A percentile compares a stretch with the other conserved stretches of the same genome.
Evolutionary conservation across 306 rosid genomes (phyloP).

Genomic region (Glycine latifolia): DNA sequence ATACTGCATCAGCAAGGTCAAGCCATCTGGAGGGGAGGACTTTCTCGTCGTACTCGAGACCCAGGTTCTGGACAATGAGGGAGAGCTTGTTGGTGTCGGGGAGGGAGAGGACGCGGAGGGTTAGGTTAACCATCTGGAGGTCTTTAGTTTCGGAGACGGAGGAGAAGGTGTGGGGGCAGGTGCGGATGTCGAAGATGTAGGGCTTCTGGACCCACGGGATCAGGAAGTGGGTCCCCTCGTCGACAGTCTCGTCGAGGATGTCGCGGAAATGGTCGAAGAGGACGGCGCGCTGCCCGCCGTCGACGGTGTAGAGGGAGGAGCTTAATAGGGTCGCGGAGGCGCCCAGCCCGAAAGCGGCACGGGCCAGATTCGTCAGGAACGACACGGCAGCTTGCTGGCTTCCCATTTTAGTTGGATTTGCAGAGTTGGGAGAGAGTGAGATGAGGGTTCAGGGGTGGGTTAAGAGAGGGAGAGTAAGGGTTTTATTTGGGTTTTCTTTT

Average conservation of each 20-base stretch:
- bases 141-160: constrained; percentile 92
- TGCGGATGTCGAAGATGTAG: constrained; percentile 87
- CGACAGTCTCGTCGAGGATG: constrained; percentile 60
- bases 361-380: constrained; percentile 68
- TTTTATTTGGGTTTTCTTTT: no score
- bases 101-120: constrained; percentile 83
- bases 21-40: constrained; percentile 92
- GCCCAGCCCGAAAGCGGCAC: constrained; percentile 79
- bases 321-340: constrained; percentile 55
- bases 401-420: constrained; percentile 55
- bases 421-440: no score
- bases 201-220: constrained; percentile 98
- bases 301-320: constrained; percentile 83
- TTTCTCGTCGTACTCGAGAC: constrained; percentile 95
- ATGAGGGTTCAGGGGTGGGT: no score
- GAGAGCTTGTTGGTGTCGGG: constrained; percentile 79
- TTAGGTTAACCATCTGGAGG: constrained; percentile 88
- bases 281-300: constrained; percentile 94
- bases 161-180: constrained; percentile 87
- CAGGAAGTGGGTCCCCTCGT: constrained; percentile 89
- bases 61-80: constrained; percentile 75
- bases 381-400: constrained; percentile 83
- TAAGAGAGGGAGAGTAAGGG: no score
- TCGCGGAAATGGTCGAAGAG: constrained; percentile 93
- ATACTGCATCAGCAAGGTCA: constrained; percentile 76